A percentile compares a stretch with the other conserved stretches of the same genome.
Evolutionary conservation across 139 green algal species (phyloP).

Genomic region (Medakamo hakoo): DNA sequence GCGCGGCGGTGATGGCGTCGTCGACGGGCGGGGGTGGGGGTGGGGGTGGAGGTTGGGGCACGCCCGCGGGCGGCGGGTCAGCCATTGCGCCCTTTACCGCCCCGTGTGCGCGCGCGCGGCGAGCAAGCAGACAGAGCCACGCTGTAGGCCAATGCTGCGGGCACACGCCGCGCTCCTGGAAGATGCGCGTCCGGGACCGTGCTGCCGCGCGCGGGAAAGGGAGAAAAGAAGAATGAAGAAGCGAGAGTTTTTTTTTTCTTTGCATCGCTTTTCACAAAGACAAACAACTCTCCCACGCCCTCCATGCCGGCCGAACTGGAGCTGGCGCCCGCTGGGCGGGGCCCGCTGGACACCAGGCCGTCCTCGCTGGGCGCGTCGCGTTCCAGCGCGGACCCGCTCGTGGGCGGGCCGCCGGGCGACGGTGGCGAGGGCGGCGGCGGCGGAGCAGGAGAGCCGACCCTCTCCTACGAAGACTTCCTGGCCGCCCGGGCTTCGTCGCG

Average conservation of each 20-base stretch:
- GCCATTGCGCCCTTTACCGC: not conserved
- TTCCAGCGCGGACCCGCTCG: not conserved
- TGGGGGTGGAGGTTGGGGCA: not conserved
- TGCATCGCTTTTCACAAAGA: too few relatives aligned
- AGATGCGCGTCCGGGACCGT: too few relatives aligned
- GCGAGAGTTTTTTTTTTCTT: too few relatives aligned
- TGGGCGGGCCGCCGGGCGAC: not conserved
- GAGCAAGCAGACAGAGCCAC: too few relatives aligned
- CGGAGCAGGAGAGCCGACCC: not conserved
- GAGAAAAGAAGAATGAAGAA: too few relatives aligned
- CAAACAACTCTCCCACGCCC: too few relatives aligned
- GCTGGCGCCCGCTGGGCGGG: too few relatives aligned
- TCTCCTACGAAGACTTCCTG: not conserved
- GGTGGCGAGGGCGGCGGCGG: not conserved
- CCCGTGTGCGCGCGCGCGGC: too few relatives aligned
- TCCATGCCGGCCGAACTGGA: too few relatives aligned
- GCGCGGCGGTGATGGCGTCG: not conserved
- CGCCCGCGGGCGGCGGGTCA: not conserved
- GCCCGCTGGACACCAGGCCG: not conserved
- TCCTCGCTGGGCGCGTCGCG: not conserved
- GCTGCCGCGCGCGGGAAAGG: too few relatives aligned
- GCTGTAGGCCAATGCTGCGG: too few relatives aligned
- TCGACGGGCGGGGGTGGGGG: not conserved
- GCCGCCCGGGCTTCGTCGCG: not conserved
- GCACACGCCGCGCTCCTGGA: too few relatives aligned